Conservation (phyloP, 1,284 basidiomycete species). For the Mycosarcoma mackinlayi region DNA sequence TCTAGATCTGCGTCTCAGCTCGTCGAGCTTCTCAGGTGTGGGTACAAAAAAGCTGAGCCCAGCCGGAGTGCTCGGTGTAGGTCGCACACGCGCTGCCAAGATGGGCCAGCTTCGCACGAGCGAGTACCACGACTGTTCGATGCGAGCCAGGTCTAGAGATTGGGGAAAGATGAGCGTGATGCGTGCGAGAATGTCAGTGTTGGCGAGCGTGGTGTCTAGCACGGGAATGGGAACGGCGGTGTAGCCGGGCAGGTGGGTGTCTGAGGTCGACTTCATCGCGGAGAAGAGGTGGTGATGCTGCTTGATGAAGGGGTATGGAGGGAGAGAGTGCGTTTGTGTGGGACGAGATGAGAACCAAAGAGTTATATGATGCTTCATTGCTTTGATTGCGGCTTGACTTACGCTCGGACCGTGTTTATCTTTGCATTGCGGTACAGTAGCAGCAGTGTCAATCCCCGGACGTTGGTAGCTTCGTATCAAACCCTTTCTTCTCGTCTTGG, state of each 20-base stretch:
- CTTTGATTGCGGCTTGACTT: too few species aligned
- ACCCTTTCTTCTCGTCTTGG: too few species aligned
- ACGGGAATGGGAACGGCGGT: not conserved
- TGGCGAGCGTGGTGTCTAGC: not conserved
- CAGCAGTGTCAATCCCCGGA: too few species aligned
- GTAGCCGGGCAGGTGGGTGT: not conserved
- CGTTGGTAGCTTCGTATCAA: too few species aligned
- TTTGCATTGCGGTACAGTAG: too few species aligned
- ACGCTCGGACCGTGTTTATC: too few species aligned
- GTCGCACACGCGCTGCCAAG: constrained; percentile 26
- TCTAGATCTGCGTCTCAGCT: constrained; percentile 13
- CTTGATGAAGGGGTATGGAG: not conserved
- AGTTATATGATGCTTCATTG: too few species aligned
- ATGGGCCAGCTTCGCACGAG: constrained; percentile 29
- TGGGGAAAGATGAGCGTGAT: constrained; percentile 19
- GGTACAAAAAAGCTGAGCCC: constrained; percentile 19
- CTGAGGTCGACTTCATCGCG: not conserved
- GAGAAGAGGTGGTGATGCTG: not conserved
- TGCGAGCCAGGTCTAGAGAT: not conserved
- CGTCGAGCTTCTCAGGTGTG: not conserved
- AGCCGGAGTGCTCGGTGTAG: constrained; percentile 9
- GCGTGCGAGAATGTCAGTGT: constrained; percentile 24
- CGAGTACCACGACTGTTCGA: constrained; percentile 23
- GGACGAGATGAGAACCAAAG: too few species aligned
- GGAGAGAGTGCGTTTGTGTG: too few species aligned